Base-by-base conservation (phyloP, 345 rosid species). In the Gossypioides kirkii region DNA sequence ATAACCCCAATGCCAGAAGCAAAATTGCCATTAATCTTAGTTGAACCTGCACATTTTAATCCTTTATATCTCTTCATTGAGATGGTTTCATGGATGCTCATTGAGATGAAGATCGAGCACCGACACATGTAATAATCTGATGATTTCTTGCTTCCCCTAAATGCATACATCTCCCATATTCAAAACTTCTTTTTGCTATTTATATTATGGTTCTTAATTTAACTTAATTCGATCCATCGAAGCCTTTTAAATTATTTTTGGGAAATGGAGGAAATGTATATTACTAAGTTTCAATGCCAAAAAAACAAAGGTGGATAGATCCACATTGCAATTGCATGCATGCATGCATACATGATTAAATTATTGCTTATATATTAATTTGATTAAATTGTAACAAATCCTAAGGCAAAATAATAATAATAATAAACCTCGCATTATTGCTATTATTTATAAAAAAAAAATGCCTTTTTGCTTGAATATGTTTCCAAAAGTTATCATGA, bases 21-120 rank as follows among this genome's bases (percentile, higher is more conserved):
- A 70, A 55, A 38, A 69, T 70, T 59, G 59, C 83, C 81, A 77
- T 75, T 65, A 73, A 73, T 28, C 13, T 16, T 20, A 55, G 61
- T 49, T 18, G 22, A 53, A 50, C 4, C 18, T 71, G 81, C 77
- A 80, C 77, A 49, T 80, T 66, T 70, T 73, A 16, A 49, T 56
- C 61, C 61, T 56, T 20, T 56, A 66, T 77, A 28, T 70, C 76
- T 60, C 76, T 56, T 22, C 70, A 55, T 9, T 72, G 41, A 76
- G 60, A 42, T 61, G 79, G 38, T 32, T 28, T 28, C 64, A 16
- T 16, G 65, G 65, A 61, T 61, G 43, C 36, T 32, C 65, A 61
- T 32, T 61, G 45, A 32, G 20, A 28, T 45, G 32, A 66, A 65
- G 32, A 45, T 67, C 42, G 4, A 67, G 8, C 14, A 47, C 2